Conservation (phyloP, 2,329 filamentous ascomycete species). For the Microdochium trichocladiopsis region DNA sequence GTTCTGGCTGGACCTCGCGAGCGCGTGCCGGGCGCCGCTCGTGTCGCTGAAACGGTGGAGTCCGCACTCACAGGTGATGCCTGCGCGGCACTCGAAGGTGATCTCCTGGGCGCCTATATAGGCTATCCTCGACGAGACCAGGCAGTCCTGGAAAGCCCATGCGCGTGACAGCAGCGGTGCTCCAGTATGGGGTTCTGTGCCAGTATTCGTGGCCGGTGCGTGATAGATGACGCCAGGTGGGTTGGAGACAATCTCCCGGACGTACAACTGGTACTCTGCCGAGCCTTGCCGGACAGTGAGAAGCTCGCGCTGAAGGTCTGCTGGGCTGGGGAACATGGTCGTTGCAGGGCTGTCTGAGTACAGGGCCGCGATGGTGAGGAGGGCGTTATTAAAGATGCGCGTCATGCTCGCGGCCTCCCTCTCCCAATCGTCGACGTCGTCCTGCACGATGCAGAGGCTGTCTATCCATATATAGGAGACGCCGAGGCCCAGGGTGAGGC, state of each 20-base stretch:
- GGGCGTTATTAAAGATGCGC: background rate
- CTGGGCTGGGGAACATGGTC: background rate
- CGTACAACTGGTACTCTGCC: slow-evolving; percentile 1
- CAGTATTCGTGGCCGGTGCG: background rate
- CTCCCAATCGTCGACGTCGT: slow-evolving; percentile 6
- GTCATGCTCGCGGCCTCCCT: slow-evolving; percentile 6
- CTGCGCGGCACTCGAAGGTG: slow-evolving; percentile 4
- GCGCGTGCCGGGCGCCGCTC: background rate
- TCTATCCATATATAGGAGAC: slow-evolving; percentile 9
- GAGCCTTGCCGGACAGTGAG: background rate
- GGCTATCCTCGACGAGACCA: slow-evolving; percentile 4
- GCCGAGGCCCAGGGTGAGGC: background rate
- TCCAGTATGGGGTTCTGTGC: background rate
- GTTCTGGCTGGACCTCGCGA: background rate
- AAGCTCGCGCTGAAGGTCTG: background rate
- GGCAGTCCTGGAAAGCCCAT: slow-evolving; percentile 7
- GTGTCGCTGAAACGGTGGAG: background rate
- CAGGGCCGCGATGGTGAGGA: background rate
- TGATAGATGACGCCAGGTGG: slow-evolving; percentile 3
- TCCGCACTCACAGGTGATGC: slow-evolving; percentile 5
- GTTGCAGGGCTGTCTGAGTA: background rate
- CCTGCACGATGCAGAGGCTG: slow-evolving; percentile 8
- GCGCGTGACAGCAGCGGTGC: slow-evolving; percentile 2
- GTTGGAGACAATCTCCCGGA: background rate
- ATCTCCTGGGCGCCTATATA: slow-evolving; percentile 4